Percentiles rank a stretch among this genome's conserved stretches.
These are phyloP conservation scores for Favolaschia claudopus DNA, from an alignment of 768 basidiomycete species.

Conservation along the genomic window DNA sequence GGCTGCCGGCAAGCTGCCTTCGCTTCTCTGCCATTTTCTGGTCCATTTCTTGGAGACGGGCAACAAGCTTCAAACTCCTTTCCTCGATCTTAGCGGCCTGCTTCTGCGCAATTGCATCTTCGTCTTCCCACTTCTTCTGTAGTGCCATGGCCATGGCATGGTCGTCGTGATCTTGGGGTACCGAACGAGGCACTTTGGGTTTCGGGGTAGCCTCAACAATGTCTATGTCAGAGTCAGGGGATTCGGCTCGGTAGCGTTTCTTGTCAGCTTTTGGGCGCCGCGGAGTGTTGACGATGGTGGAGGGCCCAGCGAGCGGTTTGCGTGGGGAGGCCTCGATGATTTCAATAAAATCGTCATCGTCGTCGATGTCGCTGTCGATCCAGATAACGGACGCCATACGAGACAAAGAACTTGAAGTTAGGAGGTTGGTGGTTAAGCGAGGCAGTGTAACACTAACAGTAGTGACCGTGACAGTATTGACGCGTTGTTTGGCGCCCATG, in stretches of 20 bases:
- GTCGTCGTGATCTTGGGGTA: slow-evolving; percentile 9
- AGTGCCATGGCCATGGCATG: slow-evolving; percentile 13
- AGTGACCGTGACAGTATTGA: too few relatives aligned
- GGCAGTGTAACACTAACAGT: too few relatives aligned
- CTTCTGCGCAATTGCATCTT: slow-evolving; percentile 10
- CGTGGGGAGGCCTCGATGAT: slow-evolving; percentile 11
- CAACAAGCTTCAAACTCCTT: background rate
- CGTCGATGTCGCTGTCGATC: slow-evolving; percentile 18
- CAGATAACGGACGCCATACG: slow-evolving; percentile 2
- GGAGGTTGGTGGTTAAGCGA: too few relatives aligned
- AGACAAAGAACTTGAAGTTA: too few relatives aligned
- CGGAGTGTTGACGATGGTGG: slow-evolving; percentile 2
- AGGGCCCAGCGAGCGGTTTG: slow-evolving; percentile 12
- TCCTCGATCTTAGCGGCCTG: background rate
- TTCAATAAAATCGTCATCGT: slow-evolving; percentile 11
- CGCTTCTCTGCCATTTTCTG: slow-evolving; percentile 13
- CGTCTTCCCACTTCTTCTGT: slow-evolving; percentile 13
- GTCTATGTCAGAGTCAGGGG: slow-evolving; percentile 3
- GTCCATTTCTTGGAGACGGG: slow-evolving; percentile 14
- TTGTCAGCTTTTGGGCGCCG: background rate
- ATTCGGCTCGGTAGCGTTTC: background rate
- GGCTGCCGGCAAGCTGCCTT: background rate
- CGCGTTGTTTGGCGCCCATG: too few relatives aligned
- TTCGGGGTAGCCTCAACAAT: background rate
- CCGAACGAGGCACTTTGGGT: too few relatives aligned